Evolutionary conservation across 2,329 filamentous ascomycete species (phyloP), one percentile per base, ranked within the genome.

Genomic region (Fusarium anguioides): DNA sequence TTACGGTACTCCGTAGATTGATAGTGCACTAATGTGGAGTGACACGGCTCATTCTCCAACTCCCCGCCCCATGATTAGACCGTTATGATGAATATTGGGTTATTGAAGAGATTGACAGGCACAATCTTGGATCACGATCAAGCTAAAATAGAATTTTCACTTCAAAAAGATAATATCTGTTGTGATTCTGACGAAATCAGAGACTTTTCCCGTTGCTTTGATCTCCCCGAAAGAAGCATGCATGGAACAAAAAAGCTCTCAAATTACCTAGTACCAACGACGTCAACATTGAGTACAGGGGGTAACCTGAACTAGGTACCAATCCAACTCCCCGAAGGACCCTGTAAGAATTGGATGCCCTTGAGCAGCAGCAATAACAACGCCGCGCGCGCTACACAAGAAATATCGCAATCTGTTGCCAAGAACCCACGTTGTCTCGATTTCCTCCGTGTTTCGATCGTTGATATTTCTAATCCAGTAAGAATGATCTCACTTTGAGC

Each of bases 281-380:
- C 33, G n/a, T 31, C 39, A 29, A 40, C 11, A 12, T 14, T 39
- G 18, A 31, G 14, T 5, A 6, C 21, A 23, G 33, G 44, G 44
- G 27, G 21, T 7, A n/a, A 11, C 27, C 27, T 23, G 45, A 40
- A 31, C 49, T 52, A n/a, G n/a, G n/a, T n/a, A 21, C 40, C 40
- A 26, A 8, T 7, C 15, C 35, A 68, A 66, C 65, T 68, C 65
- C 65, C 65, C 65, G 65, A 60, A 45, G 33, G 26, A 17, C 58
- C 50, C 33, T 63, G 50, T 27, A 48, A 18, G 17, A 31, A 21
- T 31, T 20, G 39, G 24, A 42, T 57, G 26, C 36, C 37, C 14
- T 62, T 41, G 14, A 44, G 36, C 18, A 42, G 18, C n/a, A 14
- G 39, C 21, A 39, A 17, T 9, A 50, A 8, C 36, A 39, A 21